Percentiles rank a stretch among this genome's conserved stretches.
These are phyloP conservation scores for Fraxinus latifolia DNA, from an alignment of 305 asterid genomes.

Conservation along the genomic window DNA sequence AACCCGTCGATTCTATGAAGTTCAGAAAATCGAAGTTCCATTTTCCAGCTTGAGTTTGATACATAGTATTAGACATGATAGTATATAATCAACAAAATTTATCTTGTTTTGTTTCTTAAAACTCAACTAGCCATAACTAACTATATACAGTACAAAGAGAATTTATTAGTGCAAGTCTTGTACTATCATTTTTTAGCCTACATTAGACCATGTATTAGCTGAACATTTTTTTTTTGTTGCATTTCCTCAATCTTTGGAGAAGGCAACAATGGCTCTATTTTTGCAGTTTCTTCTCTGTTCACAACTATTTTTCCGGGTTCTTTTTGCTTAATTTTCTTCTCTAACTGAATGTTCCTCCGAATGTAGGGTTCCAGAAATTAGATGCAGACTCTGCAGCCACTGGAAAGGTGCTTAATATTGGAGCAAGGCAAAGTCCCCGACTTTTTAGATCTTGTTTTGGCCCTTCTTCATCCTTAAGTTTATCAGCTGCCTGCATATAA, in stretches of 20 bases:
- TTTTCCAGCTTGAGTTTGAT: neutral
- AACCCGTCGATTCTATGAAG: neutral
- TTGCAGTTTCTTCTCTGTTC: slow-evolving; percentile 4
- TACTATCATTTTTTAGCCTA: slow-evolving; percentile 22
- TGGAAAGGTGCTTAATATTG: slow-evolving; percentile 73
- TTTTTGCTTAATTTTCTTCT: neutral
- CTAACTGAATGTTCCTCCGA: slow-evolving; percentile 58
- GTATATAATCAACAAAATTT: neutral
- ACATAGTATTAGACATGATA: neutral
- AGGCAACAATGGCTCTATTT: slow-evolving; percentile 21
- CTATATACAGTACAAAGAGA: neutral
- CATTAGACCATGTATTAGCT: slow-evolving; percentile 57
- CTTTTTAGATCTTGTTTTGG: slow-evolving; percentile 45
- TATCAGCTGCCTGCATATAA: slow-evolving; percentile 34
- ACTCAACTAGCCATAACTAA: neutral
- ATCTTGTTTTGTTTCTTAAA: neutral
- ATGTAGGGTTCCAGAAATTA: slow-evolving; percentile 82
- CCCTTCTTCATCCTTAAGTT: slow-evolving; percentile 38
- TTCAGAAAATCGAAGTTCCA: neutral
- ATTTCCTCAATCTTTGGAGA: slow-evolving; percentile 28
- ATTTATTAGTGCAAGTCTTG: neutral
- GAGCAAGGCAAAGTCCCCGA: slow-evolving; percentile 79
- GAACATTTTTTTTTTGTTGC: slow-evolving; percentile 27
- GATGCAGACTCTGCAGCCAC: slow-evolving; percentile 54
- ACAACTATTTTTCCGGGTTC: slow-evolving; percentile 4